Evolutionary conservation across 805 yeast species (phyloP), one percentile per base, ranked within the genome.

Genomic region (Sugiyamaella chiloensis): DNA sequence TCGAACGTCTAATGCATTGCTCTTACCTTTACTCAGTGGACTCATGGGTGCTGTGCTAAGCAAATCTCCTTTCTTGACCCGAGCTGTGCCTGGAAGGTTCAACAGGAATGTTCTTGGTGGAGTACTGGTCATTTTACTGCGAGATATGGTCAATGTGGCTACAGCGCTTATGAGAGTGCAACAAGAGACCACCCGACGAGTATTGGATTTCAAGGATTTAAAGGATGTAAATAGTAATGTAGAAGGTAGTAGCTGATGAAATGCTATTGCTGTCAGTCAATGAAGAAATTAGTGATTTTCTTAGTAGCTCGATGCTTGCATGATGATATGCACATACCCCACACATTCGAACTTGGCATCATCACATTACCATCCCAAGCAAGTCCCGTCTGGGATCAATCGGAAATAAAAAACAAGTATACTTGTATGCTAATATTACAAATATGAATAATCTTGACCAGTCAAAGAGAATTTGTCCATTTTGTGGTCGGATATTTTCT

Each of bases 401-500:
- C n/a, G n/a, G n/a, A n/a, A n/a, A n/a, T n/a, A n/a, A n/a, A n/a
- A n/a, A n/a, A n/a, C n/a, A n/a, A n/a, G n/a, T n/a, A n/a, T n/a
- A n/a, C n/a, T n/a, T n/a, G n/a, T n/a, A n/a, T n/a, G n/a, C n/a
- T n/a, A n/a, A n/a, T n/a, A n/a, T n/a, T n/a, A n/a, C n/a, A n/a
- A n/a, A n/a, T n/a, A n/a, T n/a, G n/a, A n/a, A n/a, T n/a, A n/a
- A n/a, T n/a, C n/a, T n/a, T n/a, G 11, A 26, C 12, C 52, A 51
- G 30, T 49, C 52, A n/a, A 67, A 70, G 55, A 67, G 60, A 51
- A 60, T 66, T 46, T 79, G 85, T 58, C 67, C 67, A 0, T 79
- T 78, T 56, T 80, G 85, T 55, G 75, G 75, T 1, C 68, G 71
- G 48, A 66, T 72, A 1, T 81, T 80, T 59, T 71, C 79, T 2